Evolutionary conservation across 306 rosid genomes (phyloP).

Genomic region (Acacia acuminata): DNA sequence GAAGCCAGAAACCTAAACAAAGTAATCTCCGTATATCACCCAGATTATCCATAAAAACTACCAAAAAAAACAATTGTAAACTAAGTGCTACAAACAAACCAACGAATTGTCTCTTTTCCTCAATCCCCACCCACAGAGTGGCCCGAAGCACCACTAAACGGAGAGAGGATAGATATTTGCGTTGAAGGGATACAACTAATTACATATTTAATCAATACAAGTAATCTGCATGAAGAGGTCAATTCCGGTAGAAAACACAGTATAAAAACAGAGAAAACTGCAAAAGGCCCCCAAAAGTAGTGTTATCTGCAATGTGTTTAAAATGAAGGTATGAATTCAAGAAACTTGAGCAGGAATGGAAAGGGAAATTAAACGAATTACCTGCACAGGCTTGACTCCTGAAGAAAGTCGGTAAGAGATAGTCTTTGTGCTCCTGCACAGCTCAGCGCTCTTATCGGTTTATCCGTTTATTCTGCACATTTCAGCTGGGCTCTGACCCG

Average conservation of each 20-base stretch:
- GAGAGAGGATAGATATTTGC: background rate
- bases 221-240: background rate
- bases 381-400: background rate
- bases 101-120: background rate
- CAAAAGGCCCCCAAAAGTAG: background rate
- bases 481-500: background rate
- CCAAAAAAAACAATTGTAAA: background rate
- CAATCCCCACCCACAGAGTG: background rate
- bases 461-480: background rate
- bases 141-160: background rate
- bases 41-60: slow-evolving; percentile 3
- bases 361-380: background rate
- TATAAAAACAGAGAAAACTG: background rate
- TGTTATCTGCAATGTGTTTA: background rate
- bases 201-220: background rate
- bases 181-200: background rate
- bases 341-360: background rate
- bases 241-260: background rate
- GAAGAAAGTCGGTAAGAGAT: background rate
- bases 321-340: background rate
- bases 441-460: background rate
- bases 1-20: slow-evolving; percentile 16
- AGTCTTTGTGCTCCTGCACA: background rate
- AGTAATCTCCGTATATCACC: background rate
- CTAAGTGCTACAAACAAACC: background rate